Evolutionary conservation across 169 alveolate genomes (phyloP).

Genomic region (Amoebophrya sp.): DNA sequence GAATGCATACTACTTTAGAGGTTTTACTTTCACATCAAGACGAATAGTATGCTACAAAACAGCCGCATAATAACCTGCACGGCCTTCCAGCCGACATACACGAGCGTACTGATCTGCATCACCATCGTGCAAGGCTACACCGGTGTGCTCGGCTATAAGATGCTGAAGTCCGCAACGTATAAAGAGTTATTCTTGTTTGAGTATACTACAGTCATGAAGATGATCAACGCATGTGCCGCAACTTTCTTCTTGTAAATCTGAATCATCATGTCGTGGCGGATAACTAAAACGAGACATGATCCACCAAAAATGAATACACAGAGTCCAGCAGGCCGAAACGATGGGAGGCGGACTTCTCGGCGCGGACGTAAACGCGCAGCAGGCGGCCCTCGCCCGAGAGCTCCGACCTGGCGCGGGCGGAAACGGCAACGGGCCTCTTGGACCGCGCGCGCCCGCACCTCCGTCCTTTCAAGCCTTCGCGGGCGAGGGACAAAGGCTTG

Average conservation of each 20-base stretch:
- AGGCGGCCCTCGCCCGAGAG: not conserved
- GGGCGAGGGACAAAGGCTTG: not conserved
- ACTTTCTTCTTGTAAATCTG: too few relatives aligned
- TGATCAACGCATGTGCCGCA: too few relatives aligned
- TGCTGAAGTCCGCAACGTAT: not conserved
- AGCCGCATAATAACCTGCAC: not conserved
- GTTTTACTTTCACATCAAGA: not conserved
- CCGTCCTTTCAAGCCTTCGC: not conserved
- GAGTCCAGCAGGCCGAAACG: not conserved
- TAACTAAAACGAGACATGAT: too few relatives aligned
- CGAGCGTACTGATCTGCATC: not conserved
- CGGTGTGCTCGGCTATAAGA: not conserved
- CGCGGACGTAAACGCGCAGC: not conserved
- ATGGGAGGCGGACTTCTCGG: not conserved
- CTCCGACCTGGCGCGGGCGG: not conserved
- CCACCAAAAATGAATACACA: too few relatives aligned
- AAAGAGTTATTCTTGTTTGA: not conserved
- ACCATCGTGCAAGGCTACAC: not conserved
- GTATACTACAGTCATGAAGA: not conserved
- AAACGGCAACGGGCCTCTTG: not conserved
- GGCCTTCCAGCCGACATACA: not conserved
- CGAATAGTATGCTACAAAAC: too few relatives aligned
- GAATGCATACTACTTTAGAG: too few relatives aligned
- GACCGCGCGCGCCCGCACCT: not conserved
- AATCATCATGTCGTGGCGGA: too few relatives aligned